Evolutionary conservation across 257 asterid genomes (phyloP).

Genomic region (Scutellaria baicalensis): DNA sequence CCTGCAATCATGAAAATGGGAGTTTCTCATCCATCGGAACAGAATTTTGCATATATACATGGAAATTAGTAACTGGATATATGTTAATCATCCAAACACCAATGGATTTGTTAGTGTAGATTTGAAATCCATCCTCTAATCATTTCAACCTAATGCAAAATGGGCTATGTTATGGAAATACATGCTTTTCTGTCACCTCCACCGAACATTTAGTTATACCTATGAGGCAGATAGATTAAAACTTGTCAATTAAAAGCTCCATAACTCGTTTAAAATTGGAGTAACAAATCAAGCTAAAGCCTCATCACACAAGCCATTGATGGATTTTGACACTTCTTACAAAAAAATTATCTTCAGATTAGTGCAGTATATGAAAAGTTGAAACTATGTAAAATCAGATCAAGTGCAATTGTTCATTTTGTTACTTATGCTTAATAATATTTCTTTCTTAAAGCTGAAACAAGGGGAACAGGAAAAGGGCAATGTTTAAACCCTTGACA

Average conservation of each 20-base stretch:
- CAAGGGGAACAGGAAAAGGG: neutral
- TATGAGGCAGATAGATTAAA: neutral
- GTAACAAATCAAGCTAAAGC: neutral
- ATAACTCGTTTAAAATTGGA: neutral
- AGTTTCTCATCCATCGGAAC: neutral
- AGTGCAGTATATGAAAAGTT: neutral
- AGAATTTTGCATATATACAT: neutral
- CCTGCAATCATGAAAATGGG: slow-evolving; percentile 35
- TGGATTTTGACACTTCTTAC: neutral
- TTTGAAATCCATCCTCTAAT: too few relatives aligned
- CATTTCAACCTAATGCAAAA: neutral
- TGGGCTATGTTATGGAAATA: neutral
- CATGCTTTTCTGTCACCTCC: neutral
- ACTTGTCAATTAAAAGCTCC: neutral
- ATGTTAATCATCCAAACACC: too few relatives aligned
- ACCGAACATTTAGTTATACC: neutral
- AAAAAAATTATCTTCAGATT: neutral
- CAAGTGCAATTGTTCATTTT: neutral
- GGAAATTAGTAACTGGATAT: neutral
- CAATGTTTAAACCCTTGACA: neutral
- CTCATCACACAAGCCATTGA: neutral
- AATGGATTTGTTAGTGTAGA: too few relatives aligned
- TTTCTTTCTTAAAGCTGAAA: neutral
- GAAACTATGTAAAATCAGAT: neutral
- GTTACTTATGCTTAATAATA: neutral